Conservation (phyloP, 2,329 filamentous ascomycete species). For the Pseudogymnoascus sp. region DNA sequence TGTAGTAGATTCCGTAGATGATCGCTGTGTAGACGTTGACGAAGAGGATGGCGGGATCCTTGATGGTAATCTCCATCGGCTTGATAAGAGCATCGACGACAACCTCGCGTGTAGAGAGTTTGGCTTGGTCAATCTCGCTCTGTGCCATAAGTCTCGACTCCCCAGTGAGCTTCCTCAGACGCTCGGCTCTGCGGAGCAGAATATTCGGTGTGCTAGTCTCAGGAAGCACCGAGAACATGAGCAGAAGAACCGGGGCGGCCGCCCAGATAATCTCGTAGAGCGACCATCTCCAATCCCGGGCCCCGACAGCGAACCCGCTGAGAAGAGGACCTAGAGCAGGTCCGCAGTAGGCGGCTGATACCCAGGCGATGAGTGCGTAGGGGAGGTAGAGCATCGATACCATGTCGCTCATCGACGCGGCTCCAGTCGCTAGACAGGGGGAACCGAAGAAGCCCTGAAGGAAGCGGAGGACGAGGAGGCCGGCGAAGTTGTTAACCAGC, state of each 20-base stretch:
- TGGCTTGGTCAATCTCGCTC: slow-evolving; percentile 54
- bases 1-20: slow-evolving; percentile 54
- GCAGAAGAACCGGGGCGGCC: slow-evolving; percentile 47
- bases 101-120: slow-evolving; percentile 38
- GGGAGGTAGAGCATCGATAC: slow-evolving; percentile 47
- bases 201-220: slow-evolving; percentile 54
- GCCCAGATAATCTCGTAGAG: slow-evolving; percentile 54
- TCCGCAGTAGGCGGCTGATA: slow-evolving; percentile 41
- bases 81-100: slow-evolving; percentile 49
- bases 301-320: slow-evolving; percentile 46
- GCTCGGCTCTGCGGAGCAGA: slow-evolving; percentile 49
- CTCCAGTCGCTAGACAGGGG: slow-evolving; percentile 53
- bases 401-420: slow-evolving; percentile 43
- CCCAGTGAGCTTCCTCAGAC: slow-evolving; percentile 54
- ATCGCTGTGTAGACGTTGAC: slow-evolving; percentile 53
- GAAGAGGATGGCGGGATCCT: slow-evolving; percentile 54
- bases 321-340: slow-evolving; percentile 52
- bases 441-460: slow-evolving; percentile 58
- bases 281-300: background rate
- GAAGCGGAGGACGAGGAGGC: slow-evolving; percentile 55
- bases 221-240: slow-evolving; percentile 54
- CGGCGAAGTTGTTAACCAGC: slow-evolving; percentile 52
- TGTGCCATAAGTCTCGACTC: slow-evolving; percentile 47
- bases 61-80: slow-evolving; percentile 50
- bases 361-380: slow-evolving; percentile 52